Evolutionary conservation across 331 rosid species (phyloP).

Genomic region (Prunus yedoensis): DNA sequence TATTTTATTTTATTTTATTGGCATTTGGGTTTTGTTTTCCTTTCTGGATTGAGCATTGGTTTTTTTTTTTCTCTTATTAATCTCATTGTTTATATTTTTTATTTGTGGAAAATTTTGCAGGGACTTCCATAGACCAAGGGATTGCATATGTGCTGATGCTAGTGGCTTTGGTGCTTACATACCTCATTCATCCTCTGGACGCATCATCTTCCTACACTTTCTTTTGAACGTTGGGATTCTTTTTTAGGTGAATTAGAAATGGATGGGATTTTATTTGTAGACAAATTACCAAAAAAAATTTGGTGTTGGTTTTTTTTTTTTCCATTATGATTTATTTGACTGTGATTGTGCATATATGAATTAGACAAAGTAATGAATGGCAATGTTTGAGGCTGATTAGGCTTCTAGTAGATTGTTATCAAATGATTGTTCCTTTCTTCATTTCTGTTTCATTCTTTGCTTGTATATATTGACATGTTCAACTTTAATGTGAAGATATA

Average conservation of each 20-base stretch:
- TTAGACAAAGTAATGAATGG: slow-evolving; percentile 6
- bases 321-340: not conserved
- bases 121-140: slow-evolving; percentile 81
- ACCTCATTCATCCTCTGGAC: slow-evolving; percentile 77
- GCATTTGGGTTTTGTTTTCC: not conserved
- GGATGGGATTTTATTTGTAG: not conserved
- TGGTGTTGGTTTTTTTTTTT: not conserved
- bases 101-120: slow-evolving; percentile 22
- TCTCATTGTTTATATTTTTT: not conserved
- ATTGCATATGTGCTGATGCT: slow-evolving; percentile 76
- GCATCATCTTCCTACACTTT: slow-evolving; percentile 40
- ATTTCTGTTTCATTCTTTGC: not conserved
- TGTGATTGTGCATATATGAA: slow-evolving; percentile 11
- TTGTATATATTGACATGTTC: too few species aligned
- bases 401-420: not conserved
- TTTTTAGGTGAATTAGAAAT: not conserved
- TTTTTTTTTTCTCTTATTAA: not conserved
- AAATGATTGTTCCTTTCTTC: slow-evolving; percentile 2
- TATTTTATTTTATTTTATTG: not conserved
- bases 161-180: slow-evolving; percentile 72
- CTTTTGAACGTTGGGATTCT: slow-evolving; percentile 21
- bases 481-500: too few species aligned
- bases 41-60: not conserved
- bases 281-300: not conserved
- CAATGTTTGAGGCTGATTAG: not conserved